Percentiles rank a stretch among this genome's conserved stretches.
These are phyloP conservation scores for Phylloporus scabripes DNA, from an alignment of 768 basidiomycete species.

Conservation along the genomic window DNA sequence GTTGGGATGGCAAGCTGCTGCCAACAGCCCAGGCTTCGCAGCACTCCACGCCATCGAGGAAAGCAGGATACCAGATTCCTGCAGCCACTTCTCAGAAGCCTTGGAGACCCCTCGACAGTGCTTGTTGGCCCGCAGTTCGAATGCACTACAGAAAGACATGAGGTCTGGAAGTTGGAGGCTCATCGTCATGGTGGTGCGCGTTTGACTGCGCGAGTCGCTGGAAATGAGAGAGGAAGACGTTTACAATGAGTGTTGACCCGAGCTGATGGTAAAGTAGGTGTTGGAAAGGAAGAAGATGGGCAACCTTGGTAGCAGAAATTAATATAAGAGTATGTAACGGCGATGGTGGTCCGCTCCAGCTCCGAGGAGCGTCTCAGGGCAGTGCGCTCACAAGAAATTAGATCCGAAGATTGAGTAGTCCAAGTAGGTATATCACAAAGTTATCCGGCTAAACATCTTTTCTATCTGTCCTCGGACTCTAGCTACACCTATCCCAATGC, in stretches of 20 bases:
- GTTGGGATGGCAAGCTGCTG: slow-evolving; percentile 53
- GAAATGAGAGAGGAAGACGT: not conserved
- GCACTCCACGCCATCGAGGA: slow-evolving; percentile 19
- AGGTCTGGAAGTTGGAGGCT: slow-evolving; percentile 31
- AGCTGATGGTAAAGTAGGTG: slow-evolving; percentile 1
- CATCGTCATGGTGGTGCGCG: slow-evolving; percentile 10
- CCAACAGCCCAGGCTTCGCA: slow-evolving; percentile 47
- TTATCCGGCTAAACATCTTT: slow-evolving; percentile 13
- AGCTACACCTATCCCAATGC: slow-evolving; percentile 18
- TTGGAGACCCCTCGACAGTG: slow-evolving; percentile 26
- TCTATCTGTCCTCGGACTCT: slow-evolving; percentile 22
- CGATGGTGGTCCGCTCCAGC: slow-evolving; percentile 7
- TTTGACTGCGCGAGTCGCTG: not conserved
- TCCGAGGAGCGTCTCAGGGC: slow-evolving; percentile 15
- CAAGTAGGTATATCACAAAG: not conserved
- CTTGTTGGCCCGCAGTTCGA: slow-evolving; percentile 25
- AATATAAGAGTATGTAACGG: slow-evolving; percentile 16
- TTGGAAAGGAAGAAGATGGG: slow-evolving; percentile 6
- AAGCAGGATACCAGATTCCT: slow-evolving; percentile 18
- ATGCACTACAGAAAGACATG: slow-evolving; percentile 18
- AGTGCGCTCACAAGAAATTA: not conserved
- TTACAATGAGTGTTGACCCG: not conserved
- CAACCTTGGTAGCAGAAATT: not conserved
- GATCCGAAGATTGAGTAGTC: not conserved
- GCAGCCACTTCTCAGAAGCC: slow-evolving; percentile 28